A percentile compares a stretch with the other conserved stretches of the same genome.
These are phyloP conservation scores for Fusarium sp. DNA, from an alignment of 2,329 filamentous ascomycete species.

Conservation along the genomic window DNA sequence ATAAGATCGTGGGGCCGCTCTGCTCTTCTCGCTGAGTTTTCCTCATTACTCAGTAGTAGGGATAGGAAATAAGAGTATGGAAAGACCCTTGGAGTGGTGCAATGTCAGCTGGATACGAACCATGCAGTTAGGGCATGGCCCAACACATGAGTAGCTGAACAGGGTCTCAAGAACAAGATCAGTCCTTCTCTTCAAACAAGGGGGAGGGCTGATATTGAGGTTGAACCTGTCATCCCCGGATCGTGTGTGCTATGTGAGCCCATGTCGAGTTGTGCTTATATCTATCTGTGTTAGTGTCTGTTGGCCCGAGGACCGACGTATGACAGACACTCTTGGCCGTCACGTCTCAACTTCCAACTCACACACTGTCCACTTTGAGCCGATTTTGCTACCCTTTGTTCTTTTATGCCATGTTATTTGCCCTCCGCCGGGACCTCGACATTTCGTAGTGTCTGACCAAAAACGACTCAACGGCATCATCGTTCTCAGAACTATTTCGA, in stretches of 20 bases:
- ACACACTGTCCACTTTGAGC: background rate
- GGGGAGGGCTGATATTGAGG: slow-evolving; percentile 1
- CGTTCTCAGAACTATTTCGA: slow-evolving; percentile 14
- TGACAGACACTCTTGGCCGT: slow-evolving; percentile 16
- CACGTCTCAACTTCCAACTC: slow-evolving; percentile 10
- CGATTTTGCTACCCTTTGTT: background rate
- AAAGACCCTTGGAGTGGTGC: slow-evolving; percentile 3
- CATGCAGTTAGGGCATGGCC: background rate
- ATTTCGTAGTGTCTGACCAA: background rate
- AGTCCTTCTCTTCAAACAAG: slow-evolving; percentile 10
- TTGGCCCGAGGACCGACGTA: slow-evolving; percentile 13
- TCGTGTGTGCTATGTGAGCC: slow-evolving; percentile 12
- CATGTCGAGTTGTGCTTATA: slow-evolving; percentile 12
- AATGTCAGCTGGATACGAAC: background rate
- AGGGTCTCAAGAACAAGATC: slow-evolving; percentile 1
- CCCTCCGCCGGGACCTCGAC: background rate
- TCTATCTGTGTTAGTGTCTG: slow-evolving; percentile 25
- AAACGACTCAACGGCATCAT: background rate
- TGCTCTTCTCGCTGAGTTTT: background rate
- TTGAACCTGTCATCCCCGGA: slow-evolving; percentile 23
- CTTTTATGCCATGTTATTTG: background rate
- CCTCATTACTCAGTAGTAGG: background rate
- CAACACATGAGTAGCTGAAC: slow-evolving; percentile 4
- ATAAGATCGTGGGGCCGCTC: slow-evolving; percentile 17
- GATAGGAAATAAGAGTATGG: background rate